A percentile compares a stretch with the other conserved stretches of the same genome.
Conservation (phyloP, 805 yeast genomes). For the Metschnikowia chrysomelidarum region DNA sequence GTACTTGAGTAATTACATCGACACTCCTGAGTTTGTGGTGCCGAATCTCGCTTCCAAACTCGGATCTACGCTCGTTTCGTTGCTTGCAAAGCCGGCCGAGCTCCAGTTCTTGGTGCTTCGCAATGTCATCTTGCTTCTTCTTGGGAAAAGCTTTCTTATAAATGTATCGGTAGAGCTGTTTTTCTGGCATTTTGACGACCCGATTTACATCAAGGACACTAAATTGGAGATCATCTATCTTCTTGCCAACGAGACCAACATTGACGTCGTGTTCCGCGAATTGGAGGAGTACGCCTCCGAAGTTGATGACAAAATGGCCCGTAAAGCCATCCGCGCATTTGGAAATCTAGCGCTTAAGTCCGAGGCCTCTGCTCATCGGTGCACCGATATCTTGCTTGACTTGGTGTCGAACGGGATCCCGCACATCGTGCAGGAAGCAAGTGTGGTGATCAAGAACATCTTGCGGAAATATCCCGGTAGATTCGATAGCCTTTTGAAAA, state of each 20-base stretch:
- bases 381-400: conserved; percentile 61
- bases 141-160: conserved; percentile 61
- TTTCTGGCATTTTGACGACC: conserved; percentile 81
- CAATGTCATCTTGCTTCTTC: conserved; percentile 71
- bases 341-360: conserved; percentile 86
- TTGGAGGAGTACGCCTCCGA: conserved; percentile 85
- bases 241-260: conserved; percentile 64
- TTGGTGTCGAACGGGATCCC: conserved; percentile 64
- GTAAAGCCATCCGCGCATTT: conserved; percentile 84
- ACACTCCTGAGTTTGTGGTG: conserved; percentile 51
- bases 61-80: conserved; percentile 65
- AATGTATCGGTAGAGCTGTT: conserved; percentile 73
- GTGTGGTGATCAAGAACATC: conserved; percentile 72
- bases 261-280: conserved; percentile 64
- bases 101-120: conserved; percentile 79
- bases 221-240: conserved; percentile 83
- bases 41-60: conserved; percentile 56
- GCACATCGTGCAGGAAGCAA: conserved; percentile 76
- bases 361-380: conserved; percentile 55
- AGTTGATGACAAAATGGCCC: conserved; percentile 79
- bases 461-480: conserved; percentile 69
- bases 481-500: conserved; percentile 37
- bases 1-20: conserved; percentile 71
- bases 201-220: conserved; percentile 84
- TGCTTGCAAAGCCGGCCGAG: conserved; percentile 76